These are phyloP conservation scores for Draba incana DNA, from an alignment of 345 rosid genomes.

Conservation along the genomic window DNA sequence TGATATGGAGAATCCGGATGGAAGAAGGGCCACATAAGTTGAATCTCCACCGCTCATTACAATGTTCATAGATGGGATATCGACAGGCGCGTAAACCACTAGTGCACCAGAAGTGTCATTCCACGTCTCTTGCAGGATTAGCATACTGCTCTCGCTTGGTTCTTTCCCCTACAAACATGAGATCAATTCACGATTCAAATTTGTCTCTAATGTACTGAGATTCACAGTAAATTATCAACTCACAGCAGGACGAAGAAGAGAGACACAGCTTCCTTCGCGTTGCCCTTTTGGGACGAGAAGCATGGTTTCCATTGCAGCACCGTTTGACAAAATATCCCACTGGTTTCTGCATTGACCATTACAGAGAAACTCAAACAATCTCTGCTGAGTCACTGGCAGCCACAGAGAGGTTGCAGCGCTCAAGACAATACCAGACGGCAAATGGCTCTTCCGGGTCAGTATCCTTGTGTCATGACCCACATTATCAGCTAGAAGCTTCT, in stretches of 20 bases:
- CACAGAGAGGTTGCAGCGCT: slow-evolving; percentile 68
- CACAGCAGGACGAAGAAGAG: slow-evolving; percentile 59
- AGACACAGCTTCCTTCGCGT: slow-evolving; percentile 46
- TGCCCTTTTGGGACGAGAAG: slow-evolving; percentile 51
- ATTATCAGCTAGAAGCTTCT: slow-evolving; percentile 48
- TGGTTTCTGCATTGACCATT: slow-evolving; percentile 51
- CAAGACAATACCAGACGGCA: slow-evolving; percentile 57
- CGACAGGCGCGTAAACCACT: slow-evolving; percentile 71
- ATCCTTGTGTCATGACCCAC: slow-evolving; percentile 55
- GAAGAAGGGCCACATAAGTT: slow-evolving; percentile 49
- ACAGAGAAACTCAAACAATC: slow-evolving; percentile 64
- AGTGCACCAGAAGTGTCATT: slow-evolving; percentile 55
- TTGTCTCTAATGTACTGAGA: background rate
- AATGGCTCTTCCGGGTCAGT: slow-evolving; percentile 51
- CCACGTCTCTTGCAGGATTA: slow-evolving; percentile 74
- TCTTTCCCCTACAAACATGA: slow-evolving; percentile 43
- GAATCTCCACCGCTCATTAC: slow-evolving; percentile 61
- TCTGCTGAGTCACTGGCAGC: slow-evolving; percentile 57
- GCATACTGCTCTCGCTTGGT: slow-evolving; percentile 47
- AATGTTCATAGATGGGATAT: slow-evolving; percentile 44
- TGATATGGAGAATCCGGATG: slow-evolving; percentile 64
- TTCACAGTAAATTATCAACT: slow-evolving; percentile 35
- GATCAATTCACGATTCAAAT: background rate
- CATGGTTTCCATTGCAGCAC: slow-evolving; percentile 53
- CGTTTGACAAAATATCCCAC: slow-evolving; percentile 63